Base-by-base conservation (phyloP, 495 filamentous ascomycete genomes). In the Cercophora sp. region DNA sequence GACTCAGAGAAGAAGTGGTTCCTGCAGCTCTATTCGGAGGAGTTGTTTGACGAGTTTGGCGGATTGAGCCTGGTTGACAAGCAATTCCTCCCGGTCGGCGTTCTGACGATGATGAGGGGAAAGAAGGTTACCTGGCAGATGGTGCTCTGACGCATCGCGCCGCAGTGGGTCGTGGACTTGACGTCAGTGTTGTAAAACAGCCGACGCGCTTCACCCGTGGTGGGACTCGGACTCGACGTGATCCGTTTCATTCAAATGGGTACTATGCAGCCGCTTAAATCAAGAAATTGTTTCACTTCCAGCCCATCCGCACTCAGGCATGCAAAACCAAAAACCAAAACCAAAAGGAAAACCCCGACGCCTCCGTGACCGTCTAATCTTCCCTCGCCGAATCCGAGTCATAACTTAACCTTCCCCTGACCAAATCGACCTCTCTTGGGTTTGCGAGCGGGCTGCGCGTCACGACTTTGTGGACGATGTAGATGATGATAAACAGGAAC, bases 401-500 rank as follows among this genome's bases (percentile, higher is more conserved):
- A 40, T n/a, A 56, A 35, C 52, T 44, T 36, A 61, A 57, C 11
- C 61, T 47, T 11, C 61, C 61, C 15, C 56, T 43, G 4, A 49
- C 50, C 5, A 64, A 29, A 37, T 66, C 63, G 10, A 54, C 60
- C 9, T 39, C 52, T 10, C 45, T 41, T 18, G 60, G 56, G 3
- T 61, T 19, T 20, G 63, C 63, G 5, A 55, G 50, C 5, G 36
- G 35, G 22, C 51, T n/a, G 15, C 65, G 50, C 42, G 48, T 66
- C 47, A 61, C 45, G 8, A 74, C n/a, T 69, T 85, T 85, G 66
- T 85, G 81, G 8, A 79, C 81, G 0, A 74, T 18, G 48, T 79
- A 84, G 13, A 86, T 62, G 16, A 80, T 73, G 27, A 76, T 65
- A 25, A 83, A 86, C 19, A 86, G 56, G 36, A 85, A 83, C 34